Evolutionary conservation across 257 asterid species (phyloP).

Genomic region (Misopates orontium): DNA sequence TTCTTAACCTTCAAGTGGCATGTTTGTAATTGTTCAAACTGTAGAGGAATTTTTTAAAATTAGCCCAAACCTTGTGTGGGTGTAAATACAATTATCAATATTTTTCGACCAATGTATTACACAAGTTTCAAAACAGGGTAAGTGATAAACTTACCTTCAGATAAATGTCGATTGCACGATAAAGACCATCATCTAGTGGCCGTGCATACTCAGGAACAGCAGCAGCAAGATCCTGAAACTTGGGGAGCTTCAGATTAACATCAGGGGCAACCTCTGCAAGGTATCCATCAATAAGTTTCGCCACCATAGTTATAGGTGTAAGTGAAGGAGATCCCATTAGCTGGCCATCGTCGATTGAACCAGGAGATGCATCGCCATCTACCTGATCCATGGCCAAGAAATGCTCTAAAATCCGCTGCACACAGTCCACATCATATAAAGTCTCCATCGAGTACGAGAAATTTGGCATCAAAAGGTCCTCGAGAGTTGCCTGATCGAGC

Average conservation of each 20-base stretch:
- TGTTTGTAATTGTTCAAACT: too few relatives aligned
- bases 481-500: constrained; percentile 92
- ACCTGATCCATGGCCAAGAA: constrained; percentile 80
- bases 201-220: constrained; percentile 91
- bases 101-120: neutral
- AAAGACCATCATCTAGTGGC: constrained; percentile 94
- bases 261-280: constrained; percentile 98
- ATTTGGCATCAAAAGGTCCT: constrained; percentile 92
- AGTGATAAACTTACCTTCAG: constrained; percentile 58
- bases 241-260: constrained; percentile 78
- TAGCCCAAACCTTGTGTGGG: too few relatives aligned
- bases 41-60: too few relatives aligned
- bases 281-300: constrained; percentile 86
- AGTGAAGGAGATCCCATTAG: constrained; percentile 82
- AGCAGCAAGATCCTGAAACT: constrained; percentile 86
- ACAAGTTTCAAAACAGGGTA: neutral
- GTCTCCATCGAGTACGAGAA: constrained; percentile 88
- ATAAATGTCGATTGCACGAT: constrained; percentile 90
- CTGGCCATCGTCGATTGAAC: constrained; percentile 68
- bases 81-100: too few relatives aligned
- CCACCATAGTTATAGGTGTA: constrained; percentile 90
- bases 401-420: constrained; percentile 77
- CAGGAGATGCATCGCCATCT: constrained; percentile 76
- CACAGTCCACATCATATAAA: constrained; percentile 89
- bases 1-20: too few relatives aligned